These are phyloP conservation scores for Prototheca stagnorum DNA, from an alignment of 163 green algal species.

Conservation along the genomic window DNA sequence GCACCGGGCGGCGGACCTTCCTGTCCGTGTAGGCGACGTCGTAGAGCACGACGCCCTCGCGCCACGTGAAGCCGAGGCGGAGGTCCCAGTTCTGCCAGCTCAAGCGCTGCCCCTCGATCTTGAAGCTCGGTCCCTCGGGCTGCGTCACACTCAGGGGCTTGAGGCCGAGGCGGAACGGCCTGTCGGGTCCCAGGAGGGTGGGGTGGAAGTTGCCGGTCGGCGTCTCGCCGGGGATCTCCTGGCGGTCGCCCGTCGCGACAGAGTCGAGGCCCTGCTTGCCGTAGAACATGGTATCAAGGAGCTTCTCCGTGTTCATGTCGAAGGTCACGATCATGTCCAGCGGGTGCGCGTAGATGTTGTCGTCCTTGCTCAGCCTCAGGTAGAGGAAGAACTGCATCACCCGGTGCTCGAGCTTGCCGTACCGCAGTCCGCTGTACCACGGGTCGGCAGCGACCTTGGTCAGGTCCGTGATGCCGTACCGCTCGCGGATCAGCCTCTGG, in stretches of 20 bases:
- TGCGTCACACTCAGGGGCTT: conserved; percentile 60
- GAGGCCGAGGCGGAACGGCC: conserved; percentile 31
- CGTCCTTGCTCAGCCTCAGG: conserved; percentile 24
- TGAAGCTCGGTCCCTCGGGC: conserved; percentile 37
- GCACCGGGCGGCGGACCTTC: conserved; percentile 32
- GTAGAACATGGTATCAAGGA: conserved; percentile 36
- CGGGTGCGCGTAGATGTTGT: conserved; percentile 54
- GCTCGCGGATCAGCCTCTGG: conserved; percentile 12
- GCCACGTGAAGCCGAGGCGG: conserved; percentile 60
- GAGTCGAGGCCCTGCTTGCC: too few species aligned
- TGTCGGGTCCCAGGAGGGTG: too few species aligned
- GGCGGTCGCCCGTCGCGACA: conserved; percentile 33
- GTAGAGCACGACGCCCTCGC: conserved; percentile 76
- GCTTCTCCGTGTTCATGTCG: conserved; percentile 23
- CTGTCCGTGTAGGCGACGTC: conserved; percentile 30
- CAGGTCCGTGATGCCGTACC: conserved; percentile 31
- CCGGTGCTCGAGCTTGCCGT: conserved; percentile 12
- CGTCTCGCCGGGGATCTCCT: conserved; percentile 32
- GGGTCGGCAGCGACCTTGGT: conserved; percentile 34
- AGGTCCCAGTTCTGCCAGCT: conserved; percentile 75
- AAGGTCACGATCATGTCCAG: conserved; percentile 42
- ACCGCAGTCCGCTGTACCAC: conserved; percentile 25
- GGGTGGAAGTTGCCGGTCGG: conserved; percentile 36
- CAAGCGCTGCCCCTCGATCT: conserved; percentile 46
- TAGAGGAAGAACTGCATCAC: conserved; percentile 65